Conservation (phyloP, 306 rosid species). For the Citrullus mucosospermus region DNA sequence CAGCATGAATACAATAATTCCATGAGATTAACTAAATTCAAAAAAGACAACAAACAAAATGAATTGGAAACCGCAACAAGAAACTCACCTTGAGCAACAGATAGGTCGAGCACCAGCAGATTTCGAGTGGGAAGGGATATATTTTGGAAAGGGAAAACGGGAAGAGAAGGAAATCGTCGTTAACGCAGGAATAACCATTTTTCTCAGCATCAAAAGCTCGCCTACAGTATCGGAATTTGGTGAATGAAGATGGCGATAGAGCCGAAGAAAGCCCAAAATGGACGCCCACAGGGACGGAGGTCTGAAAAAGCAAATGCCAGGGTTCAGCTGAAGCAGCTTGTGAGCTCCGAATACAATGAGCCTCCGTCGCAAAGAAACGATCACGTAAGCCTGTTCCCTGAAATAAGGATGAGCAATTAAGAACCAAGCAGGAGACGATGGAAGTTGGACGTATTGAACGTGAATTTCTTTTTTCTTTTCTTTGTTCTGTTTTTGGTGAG, state of each 20-base stretch:
- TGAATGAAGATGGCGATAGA: not conserved
- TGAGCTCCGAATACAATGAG: not conserved
- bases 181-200: conserved; percentile 15
- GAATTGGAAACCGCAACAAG: not conserved
- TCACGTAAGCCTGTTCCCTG: not conserved
- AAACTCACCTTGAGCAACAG: conserved; percentile 33
- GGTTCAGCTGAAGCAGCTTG: not conserved
- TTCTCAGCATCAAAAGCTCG: not conserved
- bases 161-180: conserved; percentile 21
- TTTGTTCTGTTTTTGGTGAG: no score
- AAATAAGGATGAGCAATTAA: not conserved
- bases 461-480: not conserved
- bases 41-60: not conserved
- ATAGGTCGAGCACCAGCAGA: conserved; percentile 15
- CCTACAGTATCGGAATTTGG: not conserved
- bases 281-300: not conserved
- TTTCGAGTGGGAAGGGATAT: not conserved
- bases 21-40: not conserved
- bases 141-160: conserved; percentile 6
- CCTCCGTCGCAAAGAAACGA: not conserved
- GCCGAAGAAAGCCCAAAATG: not conserved
- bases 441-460: not conserved
- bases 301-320: not conserved
- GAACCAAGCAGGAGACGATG: not conserved
- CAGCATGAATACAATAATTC: not conserved